A percentile compares a stretch with the other conserved stretches of the same genome.
These are phyloP conservation scores for Calophaca sinica DNA, from an alignment of 306 rosid species.

Conservation along the genomic window DNA sequence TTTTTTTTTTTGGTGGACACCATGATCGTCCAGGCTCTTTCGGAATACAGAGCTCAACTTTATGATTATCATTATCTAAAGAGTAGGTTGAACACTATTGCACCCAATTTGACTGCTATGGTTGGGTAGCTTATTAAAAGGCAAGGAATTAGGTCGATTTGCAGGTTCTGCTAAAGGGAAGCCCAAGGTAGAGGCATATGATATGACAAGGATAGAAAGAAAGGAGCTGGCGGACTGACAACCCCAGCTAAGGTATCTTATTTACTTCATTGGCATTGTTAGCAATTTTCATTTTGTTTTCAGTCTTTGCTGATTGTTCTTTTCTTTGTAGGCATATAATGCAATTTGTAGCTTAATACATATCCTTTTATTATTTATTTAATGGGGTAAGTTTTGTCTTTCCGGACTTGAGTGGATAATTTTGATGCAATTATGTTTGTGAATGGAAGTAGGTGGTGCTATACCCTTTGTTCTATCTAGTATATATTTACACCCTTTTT, in stretches of 20 bases:
- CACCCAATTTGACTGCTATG: conserved; percentile 93
- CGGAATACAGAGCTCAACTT: conserved; percentile 89
- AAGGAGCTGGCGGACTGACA: conserved; percentile 75
- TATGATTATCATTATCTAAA: conserved; percentile 88
- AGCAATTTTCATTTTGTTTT: neutral
- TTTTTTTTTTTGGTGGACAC: conserved; percentile 77
- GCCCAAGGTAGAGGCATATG: conserved; percentile 87
- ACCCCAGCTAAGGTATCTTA: conserved; percentile 80
- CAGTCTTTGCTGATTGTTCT: neutral
- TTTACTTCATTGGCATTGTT: conserved; percentile 10
- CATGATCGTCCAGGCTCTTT: conserved; percentile 93
- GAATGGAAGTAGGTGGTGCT: conserved; percentile 20
- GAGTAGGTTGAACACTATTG: conserved; percentile 89
- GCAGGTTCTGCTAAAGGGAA: conserved; percentile 95
- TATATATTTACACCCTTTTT: too few species aligned
- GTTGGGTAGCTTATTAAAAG: conserved; percentile 96
- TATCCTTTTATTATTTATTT: conserved; percentile 14
- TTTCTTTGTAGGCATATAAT: conserved; percentile 70
- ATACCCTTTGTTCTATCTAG: neutral
- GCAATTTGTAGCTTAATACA: conserved; percentile 39
- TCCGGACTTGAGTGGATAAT: conserved; percentile 29
- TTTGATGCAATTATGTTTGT: conserved; percentile 36
- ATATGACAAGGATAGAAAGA: conserved; percentile 91
- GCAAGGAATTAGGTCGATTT: conserved; percentile 77
- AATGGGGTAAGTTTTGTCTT: conserved; percentile 24